phyloP scores from a whole-genome alignment of 2,329 filamentous ascomycete species.

The Fusarium acutatum region DNA sequence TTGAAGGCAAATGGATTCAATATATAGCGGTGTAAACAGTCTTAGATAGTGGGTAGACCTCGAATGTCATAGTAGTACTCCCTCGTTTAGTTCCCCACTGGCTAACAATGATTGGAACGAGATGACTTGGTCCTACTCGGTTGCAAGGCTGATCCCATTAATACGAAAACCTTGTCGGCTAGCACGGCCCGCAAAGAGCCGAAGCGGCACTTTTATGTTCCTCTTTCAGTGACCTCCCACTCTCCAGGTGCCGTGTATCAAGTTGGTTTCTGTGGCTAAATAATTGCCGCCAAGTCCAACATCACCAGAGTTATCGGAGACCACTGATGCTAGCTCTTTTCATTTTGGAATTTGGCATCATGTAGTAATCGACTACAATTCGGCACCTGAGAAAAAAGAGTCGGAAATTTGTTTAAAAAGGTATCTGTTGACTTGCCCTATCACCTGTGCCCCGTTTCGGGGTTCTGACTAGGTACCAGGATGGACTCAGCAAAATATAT shows the following conservation, averaged over 20 bases:
- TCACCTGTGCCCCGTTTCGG: rapidly evolving
- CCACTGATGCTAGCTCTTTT: background rate
- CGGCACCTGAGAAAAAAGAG: background rate
- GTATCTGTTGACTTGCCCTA: background rate
- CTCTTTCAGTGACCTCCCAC: rapidly evolving
- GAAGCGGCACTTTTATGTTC: background rate
- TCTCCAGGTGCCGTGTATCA: background rate
- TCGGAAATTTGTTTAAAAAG: rapidly evolving
- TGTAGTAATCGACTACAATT: rapidly evolving
- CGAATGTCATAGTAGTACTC: background rate
- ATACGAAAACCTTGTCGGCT: background rate
- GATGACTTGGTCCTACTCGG: too few species aligned
- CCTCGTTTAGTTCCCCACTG: too few species aligned
- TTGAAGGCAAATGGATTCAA: background rate
- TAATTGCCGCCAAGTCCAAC: background rate
- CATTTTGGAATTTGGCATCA: rapidly evolving
- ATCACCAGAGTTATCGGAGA: rapidly evolving
- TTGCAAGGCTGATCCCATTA: background rate
- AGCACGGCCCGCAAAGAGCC: background rate
- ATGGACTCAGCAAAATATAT: rapidly evolving
- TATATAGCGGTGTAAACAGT: background rate
- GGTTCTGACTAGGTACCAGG: rapidly evolving
- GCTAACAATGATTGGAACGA: rapidly evolving
- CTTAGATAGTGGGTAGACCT: rapidly evolving
- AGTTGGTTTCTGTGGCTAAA: rapidly evolving